phyloP scores from a whole-genome alignment of 2,329 filamentous ascomycete species.

The Hortaea werneckii region DNA sequence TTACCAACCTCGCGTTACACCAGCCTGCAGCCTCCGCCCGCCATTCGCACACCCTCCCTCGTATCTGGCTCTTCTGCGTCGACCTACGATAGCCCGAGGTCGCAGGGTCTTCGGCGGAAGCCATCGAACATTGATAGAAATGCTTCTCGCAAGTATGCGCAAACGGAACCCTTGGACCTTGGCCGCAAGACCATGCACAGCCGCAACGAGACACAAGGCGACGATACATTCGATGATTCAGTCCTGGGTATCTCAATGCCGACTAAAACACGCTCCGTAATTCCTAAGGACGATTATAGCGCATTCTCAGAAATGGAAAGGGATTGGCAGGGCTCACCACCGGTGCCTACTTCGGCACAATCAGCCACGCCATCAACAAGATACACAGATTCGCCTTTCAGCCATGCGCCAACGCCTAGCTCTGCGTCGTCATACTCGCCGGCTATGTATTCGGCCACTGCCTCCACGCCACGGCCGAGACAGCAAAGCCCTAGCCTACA shows the following conservation, averaged over 20 bases:
- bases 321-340: conserved; percentile 10
- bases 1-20: no score
- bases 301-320: background rate
- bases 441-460: conserved; percentile 40
- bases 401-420: conserved; percentile 67
- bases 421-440: conserved; percentile 69
- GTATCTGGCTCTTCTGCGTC: conserved; percentile 39
- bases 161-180: conserved; percentile 23
- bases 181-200: conserved; percentile 10
- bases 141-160: conserved; percentile 16
- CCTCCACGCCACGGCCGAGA: conserved; percentile 41
- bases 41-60: conserved; percentile 36
- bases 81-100: conserved; percentile 35
- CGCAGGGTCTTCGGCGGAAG: conserved; percentile 33
- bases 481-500: conserved; percentile 43
- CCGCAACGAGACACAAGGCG: conserved; percentile 1
- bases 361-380: conserved; percentile 66
- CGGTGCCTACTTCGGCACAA: conserved; percentile 39
- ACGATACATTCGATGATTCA: conserved; percentile 14
- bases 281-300: background rate
- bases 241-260: conserved; percentile 19
- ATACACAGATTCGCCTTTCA: conserved; percentile 68
- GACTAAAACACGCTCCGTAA: background rate
- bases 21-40: conserved; percentile 6
- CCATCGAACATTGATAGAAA: conserved; percentile 34